These are phyloP conservation scores for Lathyrus sativus DNA, from an alignment of 306 rosid genomes.

Conservation along the genomic window DNA sequence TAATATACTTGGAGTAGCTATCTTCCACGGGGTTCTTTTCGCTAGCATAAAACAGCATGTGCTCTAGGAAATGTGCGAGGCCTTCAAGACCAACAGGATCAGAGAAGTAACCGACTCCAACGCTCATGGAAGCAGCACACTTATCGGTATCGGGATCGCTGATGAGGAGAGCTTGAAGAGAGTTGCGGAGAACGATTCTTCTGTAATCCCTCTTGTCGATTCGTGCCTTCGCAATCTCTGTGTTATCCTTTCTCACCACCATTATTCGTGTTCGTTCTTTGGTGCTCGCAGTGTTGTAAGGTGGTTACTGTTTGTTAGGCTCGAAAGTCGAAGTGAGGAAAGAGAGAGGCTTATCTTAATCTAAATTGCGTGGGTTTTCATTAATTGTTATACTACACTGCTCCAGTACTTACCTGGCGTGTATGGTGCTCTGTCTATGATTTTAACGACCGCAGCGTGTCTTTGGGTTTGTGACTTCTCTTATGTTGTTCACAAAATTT, in stretches of 20 bases:
- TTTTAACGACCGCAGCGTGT: too few relatives aligned
- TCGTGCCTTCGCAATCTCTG: conserved; percentile 67
- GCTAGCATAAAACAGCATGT: conserved; percentile 98
- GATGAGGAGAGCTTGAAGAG: conserved; percentile 76
- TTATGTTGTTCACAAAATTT: too few relatives aligned
- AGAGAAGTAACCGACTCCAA: conserved; percentile 79
- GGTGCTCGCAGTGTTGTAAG: background rate
- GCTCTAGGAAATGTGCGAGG: conserved; percentile 97
- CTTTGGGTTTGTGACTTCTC: too few relatives aligned
- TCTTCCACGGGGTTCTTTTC: conserved; percentile 91
- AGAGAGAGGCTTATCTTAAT: background rate
- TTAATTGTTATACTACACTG: too few relatives aligned
- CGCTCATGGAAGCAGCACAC: conserved; percentile 99
- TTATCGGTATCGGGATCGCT: conserved; percentile 90
- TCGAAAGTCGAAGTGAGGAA: background rate
- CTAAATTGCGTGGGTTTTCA: background rate
- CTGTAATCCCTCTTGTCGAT: conserved; percentile 76
- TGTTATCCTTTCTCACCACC: conserved; percentile 41
- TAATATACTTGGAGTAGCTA: conserved; percentile 86
- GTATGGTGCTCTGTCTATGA: background rate
- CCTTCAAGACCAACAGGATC: conserved; percentile 92
- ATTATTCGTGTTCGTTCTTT: background rate
- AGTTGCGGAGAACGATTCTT: conserved; percentile 70
- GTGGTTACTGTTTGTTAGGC: background rate
- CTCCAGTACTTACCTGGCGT: background rate